A percentile compares a stretch with the other conserved stretches of the same genome.
These are phyloP conservation scores for Cladosporium sp. DNA, from an alignment of 2,329 filamentous ascomycete species.

Conservation along the genomic window DNA sequence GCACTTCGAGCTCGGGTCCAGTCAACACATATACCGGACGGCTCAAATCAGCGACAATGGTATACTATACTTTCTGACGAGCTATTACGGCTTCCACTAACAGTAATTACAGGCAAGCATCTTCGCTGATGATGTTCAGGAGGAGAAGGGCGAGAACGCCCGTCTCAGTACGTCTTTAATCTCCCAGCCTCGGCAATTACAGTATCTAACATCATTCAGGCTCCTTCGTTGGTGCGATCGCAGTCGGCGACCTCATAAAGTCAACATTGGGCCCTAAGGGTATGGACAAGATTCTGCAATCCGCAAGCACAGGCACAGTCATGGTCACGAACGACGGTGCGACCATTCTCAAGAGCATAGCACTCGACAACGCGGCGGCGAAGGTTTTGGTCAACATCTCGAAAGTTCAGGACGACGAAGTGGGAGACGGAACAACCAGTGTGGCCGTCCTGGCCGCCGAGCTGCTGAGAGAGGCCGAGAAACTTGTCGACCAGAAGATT, in stretches of 20 bases:
- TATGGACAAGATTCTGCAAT: conserved; percentile 66
- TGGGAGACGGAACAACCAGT: conserved; percentile 97
- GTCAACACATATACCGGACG: background rate
- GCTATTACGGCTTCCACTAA: background rate
- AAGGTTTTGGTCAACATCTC: conserved; percentile 99
- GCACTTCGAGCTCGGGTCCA: conserved; percentile 6
- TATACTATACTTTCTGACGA: background rate
- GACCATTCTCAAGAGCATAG: conserved; percentile 97
- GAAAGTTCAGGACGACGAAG: conserved; percentile 98
- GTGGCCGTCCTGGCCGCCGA: conserved; percentile 94
- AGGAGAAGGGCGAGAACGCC: conserved; percentile 99
- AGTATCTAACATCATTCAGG: conserved; percentile 3
- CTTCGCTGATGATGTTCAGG: conserved; percentile 92
- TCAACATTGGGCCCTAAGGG: conserved; percentile 95
- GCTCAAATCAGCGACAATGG: conserved; percentile 4
- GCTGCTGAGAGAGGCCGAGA: conserved; percentile 91
- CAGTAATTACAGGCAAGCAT: conserved; percentile 46
- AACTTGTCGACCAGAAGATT: conserved; percentile 96
- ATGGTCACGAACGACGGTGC: conserved; percentile 99
- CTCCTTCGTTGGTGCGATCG: conserved; percentile 96
- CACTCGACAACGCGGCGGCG: conserved; percentile 94
- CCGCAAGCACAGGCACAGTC: conserved; percentile 85
- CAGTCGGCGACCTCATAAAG: conserved; percentile 95
- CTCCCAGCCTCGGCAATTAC: background rate
- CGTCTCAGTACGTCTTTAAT: conserved; percentile 61